Evolutionary conservation across 306 rosid species (phyloP).

Genomic region (Purshia tridentata): DNA sequence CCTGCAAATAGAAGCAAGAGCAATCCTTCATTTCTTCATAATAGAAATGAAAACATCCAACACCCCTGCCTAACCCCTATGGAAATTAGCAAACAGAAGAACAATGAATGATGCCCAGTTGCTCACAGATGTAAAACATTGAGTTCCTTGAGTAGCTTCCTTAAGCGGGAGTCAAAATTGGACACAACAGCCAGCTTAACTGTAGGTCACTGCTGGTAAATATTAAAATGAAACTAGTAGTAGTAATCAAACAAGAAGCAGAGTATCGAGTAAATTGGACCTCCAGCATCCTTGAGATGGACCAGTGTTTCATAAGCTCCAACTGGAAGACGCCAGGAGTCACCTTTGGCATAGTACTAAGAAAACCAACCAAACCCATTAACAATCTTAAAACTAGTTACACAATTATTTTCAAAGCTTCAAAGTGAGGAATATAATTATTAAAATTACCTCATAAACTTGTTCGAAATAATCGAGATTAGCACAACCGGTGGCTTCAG

Average conservation of each 20-base stretch:
- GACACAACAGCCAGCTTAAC: slow-evolving; percentile 96
- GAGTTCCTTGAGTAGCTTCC: slow-evolving; percentile 88
- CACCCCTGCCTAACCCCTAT: not conserved
- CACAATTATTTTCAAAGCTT: slow-evolving; percentile 9
- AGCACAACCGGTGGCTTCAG: slow-evolving; percentile 89
- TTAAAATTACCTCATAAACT: slow-evolving; percentile 67
- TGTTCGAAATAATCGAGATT: slow-evolving; percentile 77
- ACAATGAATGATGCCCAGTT: not conserved
- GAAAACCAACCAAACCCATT: slow-evolving; percentile 18
- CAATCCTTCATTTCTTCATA: not conserved
- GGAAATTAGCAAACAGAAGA: slow-evolving; percentile 16
- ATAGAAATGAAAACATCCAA: not conserved
- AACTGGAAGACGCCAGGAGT: slow-evolving; percentile 79
- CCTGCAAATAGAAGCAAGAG: slow-evolving; percentile 39
- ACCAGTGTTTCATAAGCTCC: slow-evolving; percentile 77
- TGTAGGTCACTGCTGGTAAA: slow-evolving; percentile 31
- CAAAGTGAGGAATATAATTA: not conserved
- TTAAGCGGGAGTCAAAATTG: slow-evolving; percentile 82
- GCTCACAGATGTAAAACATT: slow-evolving; percentile 79
- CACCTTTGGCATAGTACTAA: slow-evolving; percentile 85
- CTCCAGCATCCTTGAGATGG: slow-evolving; percentile 89
- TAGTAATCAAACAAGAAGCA: slow-evolving; percentile 1
- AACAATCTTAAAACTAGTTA: not conserved
- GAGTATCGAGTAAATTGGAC: slow-evolving; percentile 37
- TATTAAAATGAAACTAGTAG: not conserved